Conservation (phyloP, 2,329 filamentous ascomycete genomes). For the Xylariales sp. region DNA sequence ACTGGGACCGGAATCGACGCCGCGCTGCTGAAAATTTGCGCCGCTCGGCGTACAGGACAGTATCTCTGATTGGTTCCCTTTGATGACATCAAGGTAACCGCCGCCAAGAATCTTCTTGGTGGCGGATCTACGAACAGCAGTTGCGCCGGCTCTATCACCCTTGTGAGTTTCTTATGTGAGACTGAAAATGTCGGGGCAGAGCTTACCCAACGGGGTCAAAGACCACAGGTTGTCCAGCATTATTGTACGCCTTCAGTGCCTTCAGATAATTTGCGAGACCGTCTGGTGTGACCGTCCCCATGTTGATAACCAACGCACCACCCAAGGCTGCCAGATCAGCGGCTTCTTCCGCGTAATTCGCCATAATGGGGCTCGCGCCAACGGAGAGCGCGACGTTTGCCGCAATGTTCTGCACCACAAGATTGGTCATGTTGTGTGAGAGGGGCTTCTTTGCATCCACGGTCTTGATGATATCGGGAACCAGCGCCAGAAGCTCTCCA, state of each 20-base stretch:
- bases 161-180: not conserved
- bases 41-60: conserved; percentile 56
- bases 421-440: conserved; percentile 95
- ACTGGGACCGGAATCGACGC: conserved; percentile 73
- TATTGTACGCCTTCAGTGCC: conserved; percentile 79
- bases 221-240: conserved; percentile 67
- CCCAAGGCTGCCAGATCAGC: conserved; percentile 71
- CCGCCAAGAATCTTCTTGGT: conserved; percentile 65
- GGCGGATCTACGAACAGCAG: conserved; percentile 64
- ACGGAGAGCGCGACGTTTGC: conserved; percentile 79
- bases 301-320: conserved; percentile 84
- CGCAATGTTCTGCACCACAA: conserved; percentile 92
- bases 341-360: conserved; percentile 80
- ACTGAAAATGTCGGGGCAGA: not conserved
- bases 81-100: conserved; percentile 84
- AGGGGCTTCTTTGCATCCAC: conserved; percentile 65
- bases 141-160: conserved; percentile 65
- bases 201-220: conserved; percentile 81
- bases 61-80: conserved; percentile 92
- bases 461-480: conserved; percentile 47
- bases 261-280: conserved; percentile 66
- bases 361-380: conserved; percentile 91
- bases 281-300: conserved; percentile 83
- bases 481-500: conserved; percentile 20
- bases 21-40: conserved; percentile 58